A percentile compares a stretch with the other conserved stretches of the same genome.
Evolutionary conservation across 1,284 basidiomycete species (phyloP).

Genomic region (Cutaneotrichosporon spelunceum): DNA sequence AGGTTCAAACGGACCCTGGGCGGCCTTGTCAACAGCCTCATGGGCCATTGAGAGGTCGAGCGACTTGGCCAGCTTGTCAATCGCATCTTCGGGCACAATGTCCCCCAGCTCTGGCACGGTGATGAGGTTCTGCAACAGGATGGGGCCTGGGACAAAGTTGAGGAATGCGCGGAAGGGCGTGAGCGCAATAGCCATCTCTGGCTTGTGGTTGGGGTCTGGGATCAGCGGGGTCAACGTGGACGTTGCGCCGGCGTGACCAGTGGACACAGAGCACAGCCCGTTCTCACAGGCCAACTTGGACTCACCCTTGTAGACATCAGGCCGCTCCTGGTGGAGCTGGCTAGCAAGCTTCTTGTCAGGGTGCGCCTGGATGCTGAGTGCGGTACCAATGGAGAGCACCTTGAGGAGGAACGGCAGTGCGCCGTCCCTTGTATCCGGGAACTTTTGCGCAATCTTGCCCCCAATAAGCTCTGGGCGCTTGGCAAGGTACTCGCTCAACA

Average conservation of each 20-base stretch:
- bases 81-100: slow-evolving; percentile 60
- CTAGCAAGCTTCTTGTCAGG: slow-evolving; percentile 88
- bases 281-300: slow-evolving; percentile 1
- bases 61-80: slow-evolving; percentile 58
- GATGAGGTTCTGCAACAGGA: slow-evolving; percentile 63
- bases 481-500: slow-evolving; percentile 63
- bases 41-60: slow-evolving; percentile 51
- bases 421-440: slow-evolving; percentile 60
- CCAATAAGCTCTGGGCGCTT: slow-evolving; percentile 64
- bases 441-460: slow-evolving; percentile 64
- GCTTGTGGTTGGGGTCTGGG: slow-evolving; percentile 54
- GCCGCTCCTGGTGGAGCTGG: slow-evolving; percentile 67
- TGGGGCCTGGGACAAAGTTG: slow-evolving; percentile 55
- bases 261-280: too few relatives aligned
- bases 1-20: slow-evolving; percentile 35
- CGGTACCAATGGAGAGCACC: slow-evolving; percentile 87
- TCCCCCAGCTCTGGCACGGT: slow-evolving; percentile 72
- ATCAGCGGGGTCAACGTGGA: neutral
- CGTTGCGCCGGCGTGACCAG: too few relatives aligned
- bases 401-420: slow-evolving; percentile 92
- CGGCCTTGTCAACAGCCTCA: slow-evolving; percentile 17
- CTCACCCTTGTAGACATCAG: slow-evolving; percentile 85
- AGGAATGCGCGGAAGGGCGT: slow-evolving; percentile 80
- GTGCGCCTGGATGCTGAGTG: slow-evolving; percentile 94
- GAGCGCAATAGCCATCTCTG: slow-evolving; percentile 95